Conservation (phyloP, 257 asterid species). For the Capsicum rhomboideum region DNA sequence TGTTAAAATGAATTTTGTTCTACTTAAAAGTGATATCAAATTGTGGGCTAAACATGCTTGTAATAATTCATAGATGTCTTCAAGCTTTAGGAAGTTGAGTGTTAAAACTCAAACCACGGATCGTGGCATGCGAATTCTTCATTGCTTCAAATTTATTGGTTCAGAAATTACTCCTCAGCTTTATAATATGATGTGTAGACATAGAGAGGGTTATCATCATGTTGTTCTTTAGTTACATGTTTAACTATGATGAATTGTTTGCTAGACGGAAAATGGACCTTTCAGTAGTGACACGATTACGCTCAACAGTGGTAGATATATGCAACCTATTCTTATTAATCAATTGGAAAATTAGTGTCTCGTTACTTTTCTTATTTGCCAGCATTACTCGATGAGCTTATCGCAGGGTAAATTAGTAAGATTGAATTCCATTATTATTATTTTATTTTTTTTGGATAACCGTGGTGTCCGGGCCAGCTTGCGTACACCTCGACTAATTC, state of each 20-base stretch:
- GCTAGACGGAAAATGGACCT: not conserved
- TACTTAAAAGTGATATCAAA: not conserved
- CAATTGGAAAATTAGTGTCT: not conserved
- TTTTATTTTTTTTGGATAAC: too few relatives aligned
- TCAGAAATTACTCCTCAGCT: not conserved
- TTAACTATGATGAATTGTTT: not conserved
- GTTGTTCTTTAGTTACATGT: not conserved
- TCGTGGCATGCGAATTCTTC: not conserved
- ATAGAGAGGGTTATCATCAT: not conserved
- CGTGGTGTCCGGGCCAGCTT: too few relatives aligned
- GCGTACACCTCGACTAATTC: too few relatives aligned
- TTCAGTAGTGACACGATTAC: not conserved
- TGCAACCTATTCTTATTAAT: not conserved
- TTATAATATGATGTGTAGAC: not conserved
- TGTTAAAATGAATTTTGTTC: not conserved
- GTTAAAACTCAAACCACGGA: not conserved
- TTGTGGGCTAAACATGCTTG: not conserved
- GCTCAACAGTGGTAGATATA: not conserved
- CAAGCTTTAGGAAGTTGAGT: not conserved
- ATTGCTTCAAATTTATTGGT: not conserved
- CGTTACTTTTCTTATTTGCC: not conserved
- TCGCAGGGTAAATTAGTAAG: not conserved
- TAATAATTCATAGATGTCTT: not conserved
- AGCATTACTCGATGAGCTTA: not conserved
- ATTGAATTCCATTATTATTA: not conserved